A percentile compares a stretch with the other conserved stretches of the same genome.
These are phyloP conservation scores for Thymus quinquecostatus DNA, from an alignment of 257 asterid genomes.

Conservation along the genomic window DNA sequence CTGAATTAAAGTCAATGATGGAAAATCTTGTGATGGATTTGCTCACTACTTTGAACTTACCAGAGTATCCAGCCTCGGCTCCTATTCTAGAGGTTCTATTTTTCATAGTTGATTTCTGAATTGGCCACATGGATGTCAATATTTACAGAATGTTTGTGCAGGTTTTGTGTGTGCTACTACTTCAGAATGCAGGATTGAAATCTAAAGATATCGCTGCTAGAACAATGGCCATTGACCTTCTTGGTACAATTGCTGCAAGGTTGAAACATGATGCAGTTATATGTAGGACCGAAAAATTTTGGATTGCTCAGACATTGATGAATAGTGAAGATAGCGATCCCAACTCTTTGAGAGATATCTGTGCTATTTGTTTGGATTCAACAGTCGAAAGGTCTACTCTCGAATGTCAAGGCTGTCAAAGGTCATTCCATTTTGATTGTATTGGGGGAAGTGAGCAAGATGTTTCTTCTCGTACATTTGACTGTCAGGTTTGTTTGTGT, in stretches of 20 bases:
- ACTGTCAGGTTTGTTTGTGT: slow-evolving; percentile 75
- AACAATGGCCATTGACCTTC: slow-evolving; percentile 97
- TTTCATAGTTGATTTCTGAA: slow-evolving; percentile 24
- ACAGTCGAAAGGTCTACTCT: slow-evolving; percentile 54
- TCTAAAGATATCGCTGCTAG: slow-evolving; percentile 92
- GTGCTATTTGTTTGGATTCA: slow-evolving; percentile 76
- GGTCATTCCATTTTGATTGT: slow-evolving; percentile 84
- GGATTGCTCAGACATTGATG: slow-evolving; percentile 74
- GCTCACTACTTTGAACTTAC: slow-evolving; percentile 86
- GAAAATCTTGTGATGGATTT: slow-evolving; percentile 95
- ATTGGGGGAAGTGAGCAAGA: slow-evolving; percentile 71
- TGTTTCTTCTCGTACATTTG: slow-evolving; percentile 51
- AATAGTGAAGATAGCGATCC: slow-evolving; percentile 47
- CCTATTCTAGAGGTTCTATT: slow-evolving; percentile 80
- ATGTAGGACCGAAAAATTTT: slow-evolving; percentile 73
- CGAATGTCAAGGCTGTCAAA: slow-evolving; percentile 79
- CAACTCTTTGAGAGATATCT: slow-evolving; percentile 48
- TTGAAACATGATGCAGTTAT: slow-evolving; percentile 85
- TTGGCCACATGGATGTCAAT: slow-evolving; percentile 26
- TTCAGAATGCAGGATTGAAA: slow-evolving; percentile 93
- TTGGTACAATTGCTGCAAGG: slow-evolving; percentile 97
- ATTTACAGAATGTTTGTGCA: slow-evolving; percentile 52
- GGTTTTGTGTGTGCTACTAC: slow-evolving; percentile 97
- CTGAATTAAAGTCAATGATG: slow-evolving; percentile 86
- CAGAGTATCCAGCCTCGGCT: slow-evolving; percentile 97